Evolutionary conservation across 2,329 filamentous ascomycete genomes (phyloP), one percentile per base, ranked within the genome.

Genomic region (Microcera coccophila): DNA sequence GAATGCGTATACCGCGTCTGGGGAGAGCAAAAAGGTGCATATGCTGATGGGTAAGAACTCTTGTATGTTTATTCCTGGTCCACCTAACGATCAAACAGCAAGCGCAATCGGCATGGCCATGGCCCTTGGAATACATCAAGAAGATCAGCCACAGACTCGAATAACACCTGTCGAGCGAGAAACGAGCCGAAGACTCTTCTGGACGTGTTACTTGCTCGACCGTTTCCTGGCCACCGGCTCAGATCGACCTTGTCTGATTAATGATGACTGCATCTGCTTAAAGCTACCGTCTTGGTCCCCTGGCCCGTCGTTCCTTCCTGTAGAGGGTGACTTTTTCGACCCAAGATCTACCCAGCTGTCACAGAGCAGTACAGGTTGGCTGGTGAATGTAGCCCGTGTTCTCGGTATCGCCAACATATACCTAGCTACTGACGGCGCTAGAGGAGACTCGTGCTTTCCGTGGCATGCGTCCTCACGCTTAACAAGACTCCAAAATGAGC

Each of bases 391-490:
- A 49, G 82, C 82, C 20, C 82, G 87, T 24, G 87, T 94, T 35
- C 74, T 95, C 5, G 88, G 89, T 24, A 84, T 84, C 46, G 91
- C 88, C 2, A 93, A 90, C 58, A 79, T 83, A 46, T 95, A 95
- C 62, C 74, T 94, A 38, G 87, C 88, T 8, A 85, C 86, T 2
- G 89, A 88, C 5, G 89, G 89, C 24, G 87, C 93, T 42, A 93
- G 91, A 65, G 87, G 87, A 21, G 88, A 94, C 60, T 90, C 87
- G 0, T 88, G 94, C 62, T 94, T 94, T 52, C 89, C 89, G 9
- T 95, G 89, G 89, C 88, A 94, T 61, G 82, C 87, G 2, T 74
- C 90, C 16, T 94, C 89, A 5, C 90, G 85, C 47, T 72, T 94
- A 2, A 93, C 88, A 39, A 90, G 89, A 60, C 93, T 95, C 50